Evolutionary conservation across 2,329 filamentous ascomycete species (phyloP).

Genomic region (Diplodia corticola): DNA sequence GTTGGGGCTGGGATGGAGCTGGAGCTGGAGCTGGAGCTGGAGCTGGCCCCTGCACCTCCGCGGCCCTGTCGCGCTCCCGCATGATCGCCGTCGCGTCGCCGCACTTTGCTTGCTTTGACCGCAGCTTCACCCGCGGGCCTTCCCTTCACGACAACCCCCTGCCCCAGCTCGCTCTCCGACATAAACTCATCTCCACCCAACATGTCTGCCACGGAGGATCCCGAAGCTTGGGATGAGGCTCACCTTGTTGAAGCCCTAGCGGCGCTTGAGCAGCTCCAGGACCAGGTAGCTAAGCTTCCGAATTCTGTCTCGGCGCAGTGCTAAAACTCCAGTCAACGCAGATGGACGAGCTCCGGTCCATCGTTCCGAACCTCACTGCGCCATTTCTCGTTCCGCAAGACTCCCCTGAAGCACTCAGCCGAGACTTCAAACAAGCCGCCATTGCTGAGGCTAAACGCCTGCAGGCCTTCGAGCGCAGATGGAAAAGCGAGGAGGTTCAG

Average conservation of each 20-base stretch:
- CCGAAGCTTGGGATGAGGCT: conserved; percentile 40
- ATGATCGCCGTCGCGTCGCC: conserved; percentile 1
- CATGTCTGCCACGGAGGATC: neutral
- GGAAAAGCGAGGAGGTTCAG: conserved; percentile 41
- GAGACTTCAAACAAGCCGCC: conserved; percentile 41
- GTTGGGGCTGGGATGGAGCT: neutral
- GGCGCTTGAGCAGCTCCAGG: conserved; percentile 46
- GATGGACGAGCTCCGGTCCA: conserved; percentile 46
- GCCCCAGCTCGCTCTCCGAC: neutral
- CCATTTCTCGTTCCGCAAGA: conserved; percentile 38
- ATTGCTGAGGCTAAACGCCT: conserved; percentile 39
- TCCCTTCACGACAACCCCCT: neutral
- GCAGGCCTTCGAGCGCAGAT: conserved; percentile 39
- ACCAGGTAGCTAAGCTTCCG: conserved; percentile 33
- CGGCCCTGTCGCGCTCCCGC: neutral
- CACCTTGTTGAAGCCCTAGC: conserved; percentile 46
- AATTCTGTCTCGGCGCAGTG: neutral
- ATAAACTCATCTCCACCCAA: neutral
- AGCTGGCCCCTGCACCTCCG: neutral
- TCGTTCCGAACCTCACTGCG: conserved; percentile 45
- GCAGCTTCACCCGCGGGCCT: neutral
- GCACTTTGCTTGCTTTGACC: conserved; percentile 2
- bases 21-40: neutral
- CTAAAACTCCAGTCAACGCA: conserved; percentile 30
- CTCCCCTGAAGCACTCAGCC: conserved; percentile 37